Evolutionary conservation across 1,139 yeast genomes (phyloP), one percentile per base, ranked within the genome.

Genomic region (Geotrichum reessii): DNA sequence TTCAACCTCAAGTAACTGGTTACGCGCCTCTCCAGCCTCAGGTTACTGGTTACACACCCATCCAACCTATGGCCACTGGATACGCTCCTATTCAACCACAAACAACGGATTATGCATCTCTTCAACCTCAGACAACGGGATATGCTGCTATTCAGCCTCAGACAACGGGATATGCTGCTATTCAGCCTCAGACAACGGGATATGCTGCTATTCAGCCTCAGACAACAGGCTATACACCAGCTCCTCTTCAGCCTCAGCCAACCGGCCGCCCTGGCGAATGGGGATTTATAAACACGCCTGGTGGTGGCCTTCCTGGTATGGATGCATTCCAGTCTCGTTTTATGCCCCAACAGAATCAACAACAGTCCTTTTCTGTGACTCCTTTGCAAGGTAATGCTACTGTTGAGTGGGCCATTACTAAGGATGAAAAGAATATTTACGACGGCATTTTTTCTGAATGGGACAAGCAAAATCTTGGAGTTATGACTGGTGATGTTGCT

Each of bases 361-460:
- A 65, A 59, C 63, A 65, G 49, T 70, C 64, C 56, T 71, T 70
- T 31, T 58, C 71, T 19, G 62, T 71, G 22, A 53, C 69, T 6
- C 69, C 66, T 47, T 64, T 71, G 31, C 69, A 71, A 58, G 73
- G 72, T 8, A 69, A 67, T 57, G 72, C 74, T 24, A 66, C 69
- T 47, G 71, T 75, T 17, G 76, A 74, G 82, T 82, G 93, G 92
- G 85, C 93, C 31, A 85, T 92, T 69, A 81, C 95, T 53, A 85
- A 86, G 66, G 93, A 89, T 66, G 99, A 93, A 69, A 92, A 91
- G 71, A 80, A 79, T 61, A 83, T 91, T 58, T 92, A 91, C 73
- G 97, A 91, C 69, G 87, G 87, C 56, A 87, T 92, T 61, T 93
- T 92, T 73, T 79, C 79, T 58, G 95, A 95, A 50, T 92, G 96